Evolutionary conservation across 441 rosid genomes (phyloP).

Genomic region (Biscutella laevigata): DNA sequence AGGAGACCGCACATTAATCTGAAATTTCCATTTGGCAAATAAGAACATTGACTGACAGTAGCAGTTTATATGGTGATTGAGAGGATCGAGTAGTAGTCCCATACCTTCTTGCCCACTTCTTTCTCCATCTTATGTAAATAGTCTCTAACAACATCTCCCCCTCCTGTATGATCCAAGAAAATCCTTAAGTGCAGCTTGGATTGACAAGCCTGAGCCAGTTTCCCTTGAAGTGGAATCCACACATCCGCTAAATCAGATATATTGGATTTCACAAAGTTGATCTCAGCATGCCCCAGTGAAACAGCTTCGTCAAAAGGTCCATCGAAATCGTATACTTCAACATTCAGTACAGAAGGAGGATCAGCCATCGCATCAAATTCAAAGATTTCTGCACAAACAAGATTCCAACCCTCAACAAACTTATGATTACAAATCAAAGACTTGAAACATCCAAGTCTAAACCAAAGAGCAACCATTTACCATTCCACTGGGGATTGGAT

Average conservation of each 20-base stretch:
- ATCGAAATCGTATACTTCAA: slow-evolving; percentile 89
- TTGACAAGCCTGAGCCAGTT: slow-evolving; percentile 87
- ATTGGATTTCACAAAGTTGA: slow-evolving; percentile 78
- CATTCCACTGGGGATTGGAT: slow-evolving; percentile 85
- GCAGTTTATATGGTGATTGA: neutral
- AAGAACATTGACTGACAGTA: slow-evolving; percentile 9
- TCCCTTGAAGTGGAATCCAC: slow-evolving; percentile 84
- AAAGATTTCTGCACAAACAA: slow-evolving; percentile 70
- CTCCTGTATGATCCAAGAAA: slow-evolving; percentile 82
- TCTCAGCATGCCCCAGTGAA: slow-evolving; percentile 74
- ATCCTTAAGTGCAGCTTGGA: slow-evolving; percentile 80
- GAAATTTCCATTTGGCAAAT: slow-evolving; percentile 6
- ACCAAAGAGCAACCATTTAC: slow-evolving; percentile 32
- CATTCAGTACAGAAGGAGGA: slow-evolving; percentile 84
- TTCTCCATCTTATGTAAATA: slow-evolving; percentile 93
- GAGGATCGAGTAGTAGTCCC: slow-evolving; percentile 8
- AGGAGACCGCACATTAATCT: slow-evolving; percentile 91
- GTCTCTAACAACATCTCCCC: slow-evolving; percentile 71
- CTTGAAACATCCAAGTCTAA: slow-evolving; percentile 3
- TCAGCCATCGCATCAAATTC: slow-evolving; percentile 97
- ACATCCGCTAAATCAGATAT: slow-evolving; percentile 82
- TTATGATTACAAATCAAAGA: neutral
- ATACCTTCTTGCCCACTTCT: slow-evolving; percentile 96
- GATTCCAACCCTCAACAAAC: slow-evolving; percentile 1
- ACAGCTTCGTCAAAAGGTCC: slow-evolving; percentile 89